These are phyloP conservation scores for Lomentospora prolificans DNA, from an alignment of 2,329 filamentous ascomycete genomes.

Conservation along the genomic window DNA sequence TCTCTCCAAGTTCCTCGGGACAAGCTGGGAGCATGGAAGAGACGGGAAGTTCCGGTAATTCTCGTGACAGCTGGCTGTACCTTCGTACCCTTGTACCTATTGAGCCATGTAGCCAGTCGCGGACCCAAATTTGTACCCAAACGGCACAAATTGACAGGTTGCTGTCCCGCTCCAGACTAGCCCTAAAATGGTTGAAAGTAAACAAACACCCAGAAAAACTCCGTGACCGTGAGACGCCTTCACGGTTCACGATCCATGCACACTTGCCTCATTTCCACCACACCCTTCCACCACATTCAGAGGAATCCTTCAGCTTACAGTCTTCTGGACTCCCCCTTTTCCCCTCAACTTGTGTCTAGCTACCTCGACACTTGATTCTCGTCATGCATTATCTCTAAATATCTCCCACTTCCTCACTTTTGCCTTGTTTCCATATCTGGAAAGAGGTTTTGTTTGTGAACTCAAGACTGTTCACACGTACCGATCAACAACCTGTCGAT, in stretches of 20 bases:
- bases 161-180: background rate
- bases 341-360: background rate
- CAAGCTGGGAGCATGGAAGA: too few relatives aligned
- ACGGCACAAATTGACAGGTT: too few relatives aligned
- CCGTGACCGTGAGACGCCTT: background rate
- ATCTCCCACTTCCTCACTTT: background rate
- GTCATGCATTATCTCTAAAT: background rate
- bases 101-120: too few relatives aligned
- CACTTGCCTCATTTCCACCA: background rate
- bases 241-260: slow-evolving; percentile 4
- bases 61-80: too few relatives aligned
- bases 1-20: too few relatives aligned
- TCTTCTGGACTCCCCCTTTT: background rate
- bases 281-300: background rate
- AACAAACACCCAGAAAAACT: slow-evolving; percentile 9
- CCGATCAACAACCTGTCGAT: background rate
- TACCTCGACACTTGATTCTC: background rate
- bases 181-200: slow-evolving; percentile 8
- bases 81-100: too few relatives aligned
- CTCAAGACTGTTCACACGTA: background rate
- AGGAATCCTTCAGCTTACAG: too few relatives aligned
- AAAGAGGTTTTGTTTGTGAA: background rate
- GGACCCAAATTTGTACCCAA: too few relatives aligned
- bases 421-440: background rate
- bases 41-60: too few relatives aligned